phyloP scores from a whole-genome alignment of 2,329 filamentous ascomycete species.

The Fusarium equiseti region DNA sequence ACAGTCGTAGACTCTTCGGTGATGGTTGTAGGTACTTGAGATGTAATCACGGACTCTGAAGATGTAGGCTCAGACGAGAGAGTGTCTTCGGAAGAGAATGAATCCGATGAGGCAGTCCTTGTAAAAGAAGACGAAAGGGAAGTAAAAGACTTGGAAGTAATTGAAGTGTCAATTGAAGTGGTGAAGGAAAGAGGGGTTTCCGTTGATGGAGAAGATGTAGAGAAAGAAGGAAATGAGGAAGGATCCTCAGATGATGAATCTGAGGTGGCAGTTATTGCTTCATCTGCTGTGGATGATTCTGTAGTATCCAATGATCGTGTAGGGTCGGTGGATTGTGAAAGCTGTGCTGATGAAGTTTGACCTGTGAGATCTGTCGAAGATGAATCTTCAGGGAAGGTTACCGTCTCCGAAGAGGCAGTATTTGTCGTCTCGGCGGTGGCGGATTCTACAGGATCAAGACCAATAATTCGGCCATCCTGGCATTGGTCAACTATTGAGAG shows the following conservation, averaged over 20 bases:
- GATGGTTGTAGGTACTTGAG: no score
- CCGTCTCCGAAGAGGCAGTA: rapidly evolving
- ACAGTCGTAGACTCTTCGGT: no score
- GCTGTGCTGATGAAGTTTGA: no score
- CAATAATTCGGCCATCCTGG: neutral
- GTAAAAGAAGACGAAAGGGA: neutral
- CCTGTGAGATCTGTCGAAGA: no score
- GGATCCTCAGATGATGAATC: no score
- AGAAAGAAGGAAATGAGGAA: rapidly evolving
- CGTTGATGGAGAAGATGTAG: rapidly evolving
- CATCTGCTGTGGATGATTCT: rapidly evolving
- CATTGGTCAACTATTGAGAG: neutral
- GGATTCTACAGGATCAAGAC: neutral
- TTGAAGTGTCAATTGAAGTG: neutral
- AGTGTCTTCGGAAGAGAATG: rapidly evolving
- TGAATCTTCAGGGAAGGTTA: no score
- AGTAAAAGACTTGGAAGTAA: rapidly evolving
- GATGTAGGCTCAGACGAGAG: neutral
- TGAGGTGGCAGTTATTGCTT: rapidly evolving
- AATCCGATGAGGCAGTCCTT: neutral
- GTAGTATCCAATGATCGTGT: rapidly evolving
- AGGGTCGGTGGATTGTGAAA: no score
- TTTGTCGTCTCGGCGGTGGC: neutral
- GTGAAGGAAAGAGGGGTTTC: neutral
- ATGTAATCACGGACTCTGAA: rapidly evolving